phyloP scores from a whole-genome alignment of 441 rosid genomes.

The Daphne laureola region DNA sequence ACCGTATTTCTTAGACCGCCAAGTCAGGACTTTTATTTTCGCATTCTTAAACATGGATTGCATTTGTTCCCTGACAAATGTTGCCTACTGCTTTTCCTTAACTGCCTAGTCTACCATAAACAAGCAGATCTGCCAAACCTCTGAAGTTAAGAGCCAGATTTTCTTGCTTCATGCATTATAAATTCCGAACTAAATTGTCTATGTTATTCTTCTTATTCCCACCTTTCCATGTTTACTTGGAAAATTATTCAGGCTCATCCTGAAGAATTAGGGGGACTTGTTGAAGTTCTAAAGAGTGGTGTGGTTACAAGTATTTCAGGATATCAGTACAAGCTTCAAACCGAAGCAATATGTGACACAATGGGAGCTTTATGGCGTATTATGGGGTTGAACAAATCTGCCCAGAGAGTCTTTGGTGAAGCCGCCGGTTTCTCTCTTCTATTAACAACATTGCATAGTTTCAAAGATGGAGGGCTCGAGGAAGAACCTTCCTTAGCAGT shows the following conservation, averaged over 20 bases:
- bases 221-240: not conserved
- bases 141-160: no score
- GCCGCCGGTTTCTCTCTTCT: slow-evolving; percentile 93
- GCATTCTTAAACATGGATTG: no score
- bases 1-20: no score
- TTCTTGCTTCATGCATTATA: no score
- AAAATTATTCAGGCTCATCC: slow-evolving; percentile 51
- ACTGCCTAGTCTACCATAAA: no score
- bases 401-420: slow-evolving; percentile 89
- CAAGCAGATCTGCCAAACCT: no score
- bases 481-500: slow-evolving; percentile 45
- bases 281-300: slow-evolving; percentile 93
- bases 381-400: slow-evolving; percentile 68
- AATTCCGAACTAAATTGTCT: no score
- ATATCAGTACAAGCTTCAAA: slow-evolving; percentile 75
- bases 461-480: slow-evolving; percentile 55
- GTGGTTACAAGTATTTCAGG: slow-evolving; percentile 84
- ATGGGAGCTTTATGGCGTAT: slow-evolving; percentile 97
- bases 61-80: no score
- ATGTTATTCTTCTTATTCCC: no score
- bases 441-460: slow-evolving; percentile 78
- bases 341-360: slow-evolving; percentile 88
- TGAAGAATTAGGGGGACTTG: slow-evolving; percentile 78
- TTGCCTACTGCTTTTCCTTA: no score
- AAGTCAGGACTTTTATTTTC: no score